These are phyloP conservation scores for Notholithocarpus densiflorus DNA, from an alignment of 306 rosid genomes.

Conservation along the genomic window DNA sequence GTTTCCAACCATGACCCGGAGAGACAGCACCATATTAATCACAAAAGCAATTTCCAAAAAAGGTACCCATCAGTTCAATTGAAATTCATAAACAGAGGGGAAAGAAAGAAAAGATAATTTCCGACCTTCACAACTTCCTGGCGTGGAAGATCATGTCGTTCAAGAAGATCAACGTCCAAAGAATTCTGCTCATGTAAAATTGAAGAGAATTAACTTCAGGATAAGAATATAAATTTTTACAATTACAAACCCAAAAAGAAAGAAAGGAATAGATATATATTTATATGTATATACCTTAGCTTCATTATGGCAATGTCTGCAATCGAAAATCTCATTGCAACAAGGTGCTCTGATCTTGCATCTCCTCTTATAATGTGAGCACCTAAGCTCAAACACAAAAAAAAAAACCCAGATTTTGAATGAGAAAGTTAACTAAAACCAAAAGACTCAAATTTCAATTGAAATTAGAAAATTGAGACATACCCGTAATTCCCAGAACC, in stretches of 20 bases:
- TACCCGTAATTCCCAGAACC: constrained; percentile 48
- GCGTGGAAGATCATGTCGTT: constrained; percentile 63
- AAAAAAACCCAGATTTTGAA: neutral
- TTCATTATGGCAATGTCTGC: constrained; percentile 82
- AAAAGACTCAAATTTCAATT: neutral
- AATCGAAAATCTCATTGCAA: constrained; percentile 57
- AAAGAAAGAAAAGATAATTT: neutral
- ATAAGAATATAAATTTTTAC: neutral
- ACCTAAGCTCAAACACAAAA: constrained; percentile 32
- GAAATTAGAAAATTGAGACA: neutral
- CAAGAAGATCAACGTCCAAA: constrained; percentile 25
- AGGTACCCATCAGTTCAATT: neutral
- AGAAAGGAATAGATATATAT: neutral
- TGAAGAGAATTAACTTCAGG: neutral
- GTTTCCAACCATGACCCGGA: neutral
- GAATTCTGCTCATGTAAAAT: constrained; percentile 42
- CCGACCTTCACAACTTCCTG: constrained; percentile 57
- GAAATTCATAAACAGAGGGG: neutral
- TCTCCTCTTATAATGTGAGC: constrained; percentile 66
- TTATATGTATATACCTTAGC: constrained; percentile 37
- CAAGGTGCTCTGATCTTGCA: constrained; percentile 74
- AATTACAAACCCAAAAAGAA: neutral
- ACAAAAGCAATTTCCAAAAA: neutral
- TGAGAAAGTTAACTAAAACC: neutral
- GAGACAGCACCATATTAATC: neutral